Evolutionary conservation across 2,329 filamentous ascomycete genomes (phyloP), one percentile per base, ranked within the genome.

Genomic region (Pestalotiopsis sp.): DNA sequence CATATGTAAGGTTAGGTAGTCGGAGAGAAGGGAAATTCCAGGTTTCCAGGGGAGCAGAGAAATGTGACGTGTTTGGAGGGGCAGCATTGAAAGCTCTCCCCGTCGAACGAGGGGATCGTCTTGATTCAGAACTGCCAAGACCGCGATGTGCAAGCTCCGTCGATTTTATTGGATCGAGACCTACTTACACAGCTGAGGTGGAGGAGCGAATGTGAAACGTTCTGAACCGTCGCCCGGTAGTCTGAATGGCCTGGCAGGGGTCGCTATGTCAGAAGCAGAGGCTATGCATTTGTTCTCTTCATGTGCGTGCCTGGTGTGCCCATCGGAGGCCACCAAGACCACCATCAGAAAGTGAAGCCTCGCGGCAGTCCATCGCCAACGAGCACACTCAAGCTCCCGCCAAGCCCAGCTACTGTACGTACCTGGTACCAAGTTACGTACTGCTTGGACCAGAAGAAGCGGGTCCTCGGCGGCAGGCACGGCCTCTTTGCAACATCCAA

Each of bases 51-150:
- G 44, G 22, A 30, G 62, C 52, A 56, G 24, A 30, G 44, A 20
- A 22, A 44, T 59, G 64, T 58, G 55, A 66, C 64, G 64, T 66
- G 64, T 58, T 52, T 66, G 64, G 55, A 66, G 52, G 64, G 55
- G 64, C 64, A 58, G 52, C 64, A 65, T 65, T 52, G 62, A 57
- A 65, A 65, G 62, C 55, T 58, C 64, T 39, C 55, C 64, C 52
- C 39, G 64, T 24, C 55, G 30, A 66, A 66, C 26, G 64, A 66
- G 64, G 64, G 64, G 64, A 65, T 66, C 64, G 30, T 48, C 64
- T 58, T 39, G 64, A 66, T 66, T 66, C 64, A 66, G 38, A 59
- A 35, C 52, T 66, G 64, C 64, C 64, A 66, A 66, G 64, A 58
- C 38, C 64, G 55, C 64, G 64, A 55, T 59, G 64, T 58, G 35